Percentiles rank a stretch among this genome's conserved stretches.
These are phyloP conservation scores for Wickerhamomyces chambardii DNA, from an alignment of 805 yeast species.

Conservation along the genomic window DNA sequence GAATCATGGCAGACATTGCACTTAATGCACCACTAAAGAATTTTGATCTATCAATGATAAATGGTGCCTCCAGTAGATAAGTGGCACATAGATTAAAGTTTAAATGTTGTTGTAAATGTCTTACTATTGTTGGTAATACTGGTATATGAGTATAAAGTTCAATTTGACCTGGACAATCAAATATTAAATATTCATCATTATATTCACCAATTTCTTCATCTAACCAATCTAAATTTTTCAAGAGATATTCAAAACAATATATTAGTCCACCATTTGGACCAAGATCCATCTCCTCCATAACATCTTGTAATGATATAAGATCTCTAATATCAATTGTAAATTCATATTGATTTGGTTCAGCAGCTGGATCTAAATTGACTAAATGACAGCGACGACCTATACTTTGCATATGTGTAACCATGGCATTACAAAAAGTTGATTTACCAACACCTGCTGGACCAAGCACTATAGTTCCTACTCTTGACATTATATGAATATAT, in stretches of 20 bases:
- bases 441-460: slow-evolving; percentile 99
- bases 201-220: slow-evolving; percentile 96
- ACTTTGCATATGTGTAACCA: slow-evolving; percentile 81
- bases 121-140: slow-evolving; percentile 80
- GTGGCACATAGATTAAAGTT: slow-evolving; percentile 90
- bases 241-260: slow-evolving; percentile 86
- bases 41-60: slow-evolving; percentile 82
- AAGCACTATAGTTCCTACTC: slow-evolving; percentile 87
- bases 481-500: too few relatives aligned
- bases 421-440: slow-evolving; percentile 78
- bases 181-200: slow-evolving; percentile 87
- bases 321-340: slow-evolving; percentile 91
- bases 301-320: slow-evolving; percentile 83
- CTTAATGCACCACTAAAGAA: slow-evolving; percentile 92
- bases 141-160: slow-evolving; percentile 94
- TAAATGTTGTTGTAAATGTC: slow-evolving; percentile 70
- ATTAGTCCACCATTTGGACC: slow-evolving; percentile 96
- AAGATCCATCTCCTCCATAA: slow-evolving; percentile 85
- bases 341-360: slow-evolving; percentile 86
- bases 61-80: slow-evolving; percentile 88
- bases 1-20: slow-evolving; percentile 98
- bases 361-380: slow-evolving; percentile 95
- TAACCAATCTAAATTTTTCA: slow-evolving; percentile 91
- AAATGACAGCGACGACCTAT: slow-evolving; percentile 91
- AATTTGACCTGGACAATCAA: slow-evolving; percentile 97